Percentiles rank a stretch among this genome's conserved stretches.
These are phyloP conservation scores for Athelia psychrophila DNA, from an alignment of 1,284 basidiomycete species.

Conservation along the genomic window DNA sequence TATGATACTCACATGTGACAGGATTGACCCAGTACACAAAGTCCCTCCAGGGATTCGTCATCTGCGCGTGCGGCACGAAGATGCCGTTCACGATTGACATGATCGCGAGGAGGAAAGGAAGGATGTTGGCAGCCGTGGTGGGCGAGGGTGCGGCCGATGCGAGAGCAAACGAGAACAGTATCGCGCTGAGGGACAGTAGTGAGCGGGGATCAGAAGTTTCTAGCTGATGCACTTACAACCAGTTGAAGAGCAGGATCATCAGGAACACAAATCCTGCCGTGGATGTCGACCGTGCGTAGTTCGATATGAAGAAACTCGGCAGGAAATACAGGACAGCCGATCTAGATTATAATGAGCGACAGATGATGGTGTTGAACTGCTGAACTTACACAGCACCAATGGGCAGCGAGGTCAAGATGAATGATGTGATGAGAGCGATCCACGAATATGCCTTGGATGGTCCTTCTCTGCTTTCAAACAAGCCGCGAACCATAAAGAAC, in stretches of 20 bases:
- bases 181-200: background rate
- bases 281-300: background rate
- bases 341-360: background rate
- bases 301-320: background rate
- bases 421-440: background rate
- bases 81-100: background rate
- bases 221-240: background rate
- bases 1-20: background rate
- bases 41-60: background rate
- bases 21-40: conserved; percentile 1
- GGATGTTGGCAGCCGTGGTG: background rate
- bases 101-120: background rate
- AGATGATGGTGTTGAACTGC: background rate
- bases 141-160: background rate
- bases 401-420: background rate
- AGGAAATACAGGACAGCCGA: background rate
- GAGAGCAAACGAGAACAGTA: background rate
- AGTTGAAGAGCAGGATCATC: background rate
- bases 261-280: background rate
- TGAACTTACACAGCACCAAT: background rate
- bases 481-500: background rate
- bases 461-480: background rate
- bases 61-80: background rate
- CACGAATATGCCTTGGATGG: background rate
- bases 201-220: background rate